Evolutionary conservation across 495 filamentous ascomycete genomes (phyloP).

Genomic region (Penicillium flavigenum): DNA sequence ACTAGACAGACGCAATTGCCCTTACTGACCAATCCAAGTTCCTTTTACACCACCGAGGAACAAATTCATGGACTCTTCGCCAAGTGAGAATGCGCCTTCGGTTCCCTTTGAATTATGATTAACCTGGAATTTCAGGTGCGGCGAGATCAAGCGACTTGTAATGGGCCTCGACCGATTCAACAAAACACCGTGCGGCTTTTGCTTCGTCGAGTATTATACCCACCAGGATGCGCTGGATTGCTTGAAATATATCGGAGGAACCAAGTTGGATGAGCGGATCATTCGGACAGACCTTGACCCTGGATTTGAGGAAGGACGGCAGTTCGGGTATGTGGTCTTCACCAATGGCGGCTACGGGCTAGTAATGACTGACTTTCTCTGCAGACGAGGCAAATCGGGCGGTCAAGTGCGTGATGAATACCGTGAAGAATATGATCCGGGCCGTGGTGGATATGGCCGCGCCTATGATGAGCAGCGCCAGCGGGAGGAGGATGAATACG

Average conservation of each 20-base stretch:
- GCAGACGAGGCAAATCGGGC: constrained; percentile 79
- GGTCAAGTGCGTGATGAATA: constrained; percentile 98
- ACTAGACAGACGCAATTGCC: background rate
- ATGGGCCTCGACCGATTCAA: constrained; percentile 96
- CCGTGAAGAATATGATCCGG: constrained; percentile 92
- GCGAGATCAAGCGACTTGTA: constrained; percentile 95
- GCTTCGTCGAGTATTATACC: constrained; percentile 98
- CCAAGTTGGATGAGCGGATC: constrained; percentile 96
- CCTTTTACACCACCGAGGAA: constrained; percentile 99
- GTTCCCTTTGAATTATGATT: background rate
- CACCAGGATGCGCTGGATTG: constrained; percentile 95
- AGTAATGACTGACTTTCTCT: constrained; percentile 14
- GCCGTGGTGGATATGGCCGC: constrained; percentile 79
- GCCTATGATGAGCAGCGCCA: constrained; percentile 63
- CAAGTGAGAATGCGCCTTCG: constrained; percentile 52
- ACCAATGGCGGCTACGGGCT: background rate
- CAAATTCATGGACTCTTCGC: constrained; percentile 97
- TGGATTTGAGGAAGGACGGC: constrained; percentile 91
- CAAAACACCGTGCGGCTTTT: constrained; percentile 98
- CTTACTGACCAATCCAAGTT: constrained; percentile 56
- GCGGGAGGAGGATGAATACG: constrained; percentile 57
- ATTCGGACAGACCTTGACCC: constrained; percentile 97
- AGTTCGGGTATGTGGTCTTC: constrained; percentile 70
- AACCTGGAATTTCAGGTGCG: constrained; percentile 56
- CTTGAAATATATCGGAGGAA: constrained; percentile 97